A percentile compares a stretch with the other conserved stretches of the same genome.
Evolutionary conservation across 2,329 filamentous ascomycete species (phyloP).

Genomic region (Iodosphaeria phyllophila): DNA sequence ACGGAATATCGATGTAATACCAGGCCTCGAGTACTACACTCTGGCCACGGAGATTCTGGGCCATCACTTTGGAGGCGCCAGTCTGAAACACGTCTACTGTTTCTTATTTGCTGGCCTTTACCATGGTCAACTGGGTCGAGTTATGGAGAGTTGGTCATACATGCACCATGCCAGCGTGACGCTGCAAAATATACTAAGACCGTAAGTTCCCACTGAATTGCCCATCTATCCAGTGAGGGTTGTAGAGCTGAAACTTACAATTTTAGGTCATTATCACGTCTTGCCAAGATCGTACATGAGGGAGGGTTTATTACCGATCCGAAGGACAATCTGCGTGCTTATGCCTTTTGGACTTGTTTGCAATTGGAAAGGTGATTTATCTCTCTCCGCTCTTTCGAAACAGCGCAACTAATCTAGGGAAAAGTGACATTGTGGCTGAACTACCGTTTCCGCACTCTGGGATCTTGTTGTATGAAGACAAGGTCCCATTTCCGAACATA

Average conservation of each 20-base stretch:
- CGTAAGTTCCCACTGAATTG: slow-evolving; percentile 30
- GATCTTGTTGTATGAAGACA: slow-evolving; percentile 39
- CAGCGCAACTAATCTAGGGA: neutral
- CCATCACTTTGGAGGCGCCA: slow-evolving; percentile 58
- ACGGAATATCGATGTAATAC: slow-evolving; percentile 68
- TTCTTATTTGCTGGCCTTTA: slow-evolving; percentile 75
- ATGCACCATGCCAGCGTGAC: slow-evolving; percentile 37
- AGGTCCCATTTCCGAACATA: slow-evolving; percentile 48
- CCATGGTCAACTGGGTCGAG: slow-evolving; percentile 69
- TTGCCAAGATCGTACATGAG: slow-evolving; percentile 21
- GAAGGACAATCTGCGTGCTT: slow-evolving; percentile 44
- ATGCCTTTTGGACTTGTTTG: slow-evolving; percentile 85
- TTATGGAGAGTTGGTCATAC: slow-evolving; percentile 62
- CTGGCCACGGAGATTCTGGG: slow-evolving; percentile 76
- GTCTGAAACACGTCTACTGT: slow-evolving; percentile 69
- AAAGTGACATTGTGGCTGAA: slow-evolving; percentile 79
- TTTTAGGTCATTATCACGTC: slow-evolving; percentile 31
- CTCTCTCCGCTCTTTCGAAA: neutral
- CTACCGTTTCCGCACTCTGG: slow-evolving; percentile 44
- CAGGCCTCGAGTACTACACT: slow-evolving; percentile 78
- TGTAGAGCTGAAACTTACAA: too few species aligned
- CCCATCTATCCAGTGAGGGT: too few species aligned
- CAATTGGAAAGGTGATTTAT: slow-evolving; percentile 63
- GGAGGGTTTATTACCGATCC: too few species aligned
- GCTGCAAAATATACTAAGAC: slow-evolving; percentile 56